phyloP scores from a whole-genome alignment of 768 basidiomycete species.

The Exsudoporus frostii region DNA sequence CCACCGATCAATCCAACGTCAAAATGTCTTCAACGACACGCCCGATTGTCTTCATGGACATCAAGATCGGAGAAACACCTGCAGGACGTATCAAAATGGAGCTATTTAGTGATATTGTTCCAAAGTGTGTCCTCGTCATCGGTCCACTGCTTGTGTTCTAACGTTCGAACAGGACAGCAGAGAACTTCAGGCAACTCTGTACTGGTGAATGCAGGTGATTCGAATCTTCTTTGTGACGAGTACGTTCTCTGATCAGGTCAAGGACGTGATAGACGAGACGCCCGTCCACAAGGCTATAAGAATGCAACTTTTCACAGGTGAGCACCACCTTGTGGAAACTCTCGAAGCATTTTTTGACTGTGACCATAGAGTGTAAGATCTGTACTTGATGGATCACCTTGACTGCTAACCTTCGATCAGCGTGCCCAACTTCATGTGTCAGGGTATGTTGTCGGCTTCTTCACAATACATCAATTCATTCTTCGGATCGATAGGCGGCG shows the following conservation, averaged over 20 bases:
- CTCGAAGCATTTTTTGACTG: constrained; percentile 8
- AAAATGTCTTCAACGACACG: constrained; percentile 52
- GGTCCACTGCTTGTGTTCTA: constrained; percentile 1
- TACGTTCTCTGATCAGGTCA: constrained; percentile 11
- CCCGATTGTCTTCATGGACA: constrained; percentile 96
- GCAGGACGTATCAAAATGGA: constrained; percentile 97
- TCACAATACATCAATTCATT: background rate
- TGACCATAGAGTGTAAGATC: constrained; percentile 62
- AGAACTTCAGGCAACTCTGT: constrained; percentile 96
- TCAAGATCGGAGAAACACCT: constrained; percentile 94
- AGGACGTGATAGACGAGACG: constrained; percentile 41
- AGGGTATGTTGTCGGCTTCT: constrained; percentile 46
- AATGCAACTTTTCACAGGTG: constrained; percentile 89
- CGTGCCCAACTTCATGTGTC: constrained; percentile 94
- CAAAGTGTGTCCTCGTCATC: constrained; percentile 59
- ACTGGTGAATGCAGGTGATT: constrained; percentile 91
- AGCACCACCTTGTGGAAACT: constrained; percentile 20
- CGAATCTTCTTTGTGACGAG: background rate
- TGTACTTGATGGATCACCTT: background rate
- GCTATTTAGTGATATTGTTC: constrained; percentile 91
- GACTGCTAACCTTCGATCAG: constrained; percentile 36
- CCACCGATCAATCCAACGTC: background rate
- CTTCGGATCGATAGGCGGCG: constrained; percentile 59
- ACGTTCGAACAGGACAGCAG: constrained; percentile 68
- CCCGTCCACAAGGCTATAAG: constrained; percentile 89